Evolutionary conservation across 2,329 filamentous ascomycete genomes (phyloP), one percentile per base, ranked within the genome.

Genomic region (Pseudogymnoascus verrucosus): DNA sequence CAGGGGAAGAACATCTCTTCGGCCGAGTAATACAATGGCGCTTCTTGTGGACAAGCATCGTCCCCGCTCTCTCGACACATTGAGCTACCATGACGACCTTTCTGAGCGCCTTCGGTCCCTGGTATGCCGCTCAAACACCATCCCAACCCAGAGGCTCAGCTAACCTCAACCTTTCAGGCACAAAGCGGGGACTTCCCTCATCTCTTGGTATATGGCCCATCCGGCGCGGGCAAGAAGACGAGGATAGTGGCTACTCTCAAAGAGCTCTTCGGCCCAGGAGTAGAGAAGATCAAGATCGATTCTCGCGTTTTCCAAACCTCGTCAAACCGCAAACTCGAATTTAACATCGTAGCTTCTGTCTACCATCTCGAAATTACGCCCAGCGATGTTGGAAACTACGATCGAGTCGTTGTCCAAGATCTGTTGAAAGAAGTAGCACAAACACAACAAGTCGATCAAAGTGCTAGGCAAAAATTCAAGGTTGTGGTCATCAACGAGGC

Each of bases 221-320:
- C 93, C 0, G 95, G 95, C 36, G 95, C 95, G 4, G 95, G 95
- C 69, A 99, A 99, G 77, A 99, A 99, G 78, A 99, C 95, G 1
- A 88, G 95, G 47, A 96, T 98, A 69, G 91, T 97, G 16, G 93
- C 95, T 14, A 98, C 93, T 0, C 80, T 99, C 3, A 96, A 96
- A 75, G 93, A 97, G 73, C 83, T 99, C 6, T 99, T 95, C 76
- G 95, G 95, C 0, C 88, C 93, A 0, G 93, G 95, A 47, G 95
- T 96, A n/a, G 96, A 99, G 74, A 98, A 97, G 82, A 99, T 99
- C 82, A 98, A 98, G 80, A 98, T 99, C 77, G 95, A 99, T 74
- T 91, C 92, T 11, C 90, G 95, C 68, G 89, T 97, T 65, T 99
- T 99, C 79, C 93, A 96, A 77, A 98, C 95, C 1, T 93, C 87